Percentiles rank a stretch among this genome's conserved stretches.
Conservation (phyloP, 164 flowering plant species). For the Buxus sempervirens region DNA sequence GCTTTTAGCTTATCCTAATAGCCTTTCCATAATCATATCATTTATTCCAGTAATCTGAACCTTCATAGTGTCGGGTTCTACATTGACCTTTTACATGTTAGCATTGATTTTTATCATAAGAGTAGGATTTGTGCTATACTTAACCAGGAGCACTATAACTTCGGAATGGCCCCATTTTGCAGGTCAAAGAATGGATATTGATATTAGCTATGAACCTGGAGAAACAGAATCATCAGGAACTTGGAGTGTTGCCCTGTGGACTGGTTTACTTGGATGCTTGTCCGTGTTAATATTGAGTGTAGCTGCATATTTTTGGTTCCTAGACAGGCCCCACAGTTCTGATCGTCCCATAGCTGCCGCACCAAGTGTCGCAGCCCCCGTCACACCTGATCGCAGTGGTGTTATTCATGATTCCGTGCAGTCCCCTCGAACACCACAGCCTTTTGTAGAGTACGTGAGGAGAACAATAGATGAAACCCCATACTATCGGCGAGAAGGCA, state of each 20-base stretch:
- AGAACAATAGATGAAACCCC: conserved; percentile 95
- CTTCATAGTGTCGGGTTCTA: no score
- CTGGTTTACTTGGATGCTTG: conserved; percentile 21
- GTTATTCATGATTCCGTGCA: conserved; percentile 24
- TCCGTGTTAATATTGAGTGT: conserved; percentile 26
- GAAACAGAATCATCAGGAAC: conserved; percentile 17
- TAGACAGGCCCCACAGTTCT: conserved; percentile 32
- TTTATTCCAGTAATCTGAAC: no score
- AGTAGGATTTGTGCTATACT: neutral
- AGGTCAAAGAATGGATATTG: conserved; percentile 72
- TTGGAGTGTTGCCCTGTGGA: conserved; percentile 21
- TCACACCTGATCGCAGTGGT: conserved; percentile 45
- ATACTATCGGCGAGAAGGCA: conserved; percentile 54
- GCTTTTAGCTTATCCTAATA: no score
- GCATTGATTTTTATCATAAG: neutral
- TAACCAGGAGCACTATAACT: neutral
- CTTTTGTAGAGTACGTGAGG: conserved; percentile 79
- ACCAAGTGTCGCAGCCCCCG: conserved; percentile 31
- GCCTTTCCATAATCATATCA: no score
- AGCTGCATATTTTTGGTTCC: conserved; percentile 19
- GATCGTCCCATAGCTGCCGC: conserved; percentile 25
- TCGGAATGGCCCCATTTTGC: conserved; percentile 14
- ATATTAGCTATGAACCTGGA: conserved; percentile 48
- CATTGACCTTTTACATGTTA: neutral
- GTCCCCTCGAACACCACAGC: conserved; percentile 82